phyloP scores from a whole-genome alignment of 2,329 filamentous ascomycete genomes.

The Penicillium freii region DNA sequence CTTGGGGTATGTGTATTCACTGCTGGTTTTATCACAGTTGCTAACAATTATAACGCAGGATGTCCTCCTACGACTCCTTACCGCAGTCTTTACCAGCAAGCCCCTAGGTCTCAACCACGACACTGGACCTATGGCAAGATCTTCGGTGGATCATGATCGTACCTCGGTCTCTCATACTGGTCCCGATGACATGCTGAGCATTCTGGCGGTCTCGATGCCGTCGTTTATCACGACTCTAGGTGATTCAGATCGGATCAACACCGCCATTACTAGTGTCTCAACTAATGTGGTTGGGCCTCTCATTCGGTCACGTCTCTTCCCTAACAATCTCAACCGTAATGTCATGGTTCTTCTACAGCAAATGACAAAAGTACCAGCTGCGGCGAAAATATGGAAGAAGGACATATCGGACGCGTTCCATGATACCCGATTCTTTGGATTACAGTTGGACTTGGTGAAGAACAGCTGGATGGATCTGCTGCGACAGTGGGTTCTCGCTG shows the following conservation, averaged over 20 bases:
- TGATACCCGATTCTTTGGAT: constrained; percentile 80
- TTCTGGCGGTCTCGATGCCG: constrained; percentile 75
- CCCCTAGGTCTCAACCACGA: constrained; percentile 71
- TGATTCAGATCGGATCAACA: constrained; percentile 78
- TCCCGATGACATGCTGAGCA: constrained; percentile 73
- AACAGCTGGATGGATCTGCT: constrained; percentile 79
- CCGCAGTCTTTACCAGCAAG: constrained; percentile 90
- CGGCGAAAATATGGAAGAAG: constrained; percentile 88
- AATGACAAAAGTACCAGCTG: constrained; percentile 72
- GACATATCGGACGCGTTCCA: constrained; percentile 91
- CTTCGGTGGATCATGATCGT: constrained; percentile 43
- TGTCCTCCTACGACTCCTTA: constrained; percentile 79
- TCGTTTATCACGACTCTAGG: constrained; percentile 79
- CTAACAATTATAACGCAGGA: constrained; percentile 56
- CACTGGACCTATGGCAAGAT: constrained; percentile 40
- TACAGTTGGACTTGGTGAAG: constrained; percentile 62
- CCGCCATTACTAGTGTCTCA: constrained; percentile 76
- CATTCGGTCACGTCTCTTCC: constrained; percentile 81
- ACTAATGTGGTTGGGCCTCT: constrained; percentile 77
- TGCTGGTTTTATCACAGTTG: constrained; percentile 20
- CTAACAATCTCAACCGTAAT: constrained; percentile 72
- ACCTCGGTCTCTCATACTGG: constrained; percentile 45
- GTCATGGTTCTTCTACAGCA: constrained; percentile 73
- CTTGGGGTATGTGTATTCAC: constrained; percentile 64
- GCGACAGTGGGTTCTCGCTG: constrained; percentile 76